Percentiles rank a stretch among this genome's conserved stretches.
Evolutionary conservation across 176 grass and related monocot species (phyloP).

Genomic region (Ensete glaucum): DNA sequence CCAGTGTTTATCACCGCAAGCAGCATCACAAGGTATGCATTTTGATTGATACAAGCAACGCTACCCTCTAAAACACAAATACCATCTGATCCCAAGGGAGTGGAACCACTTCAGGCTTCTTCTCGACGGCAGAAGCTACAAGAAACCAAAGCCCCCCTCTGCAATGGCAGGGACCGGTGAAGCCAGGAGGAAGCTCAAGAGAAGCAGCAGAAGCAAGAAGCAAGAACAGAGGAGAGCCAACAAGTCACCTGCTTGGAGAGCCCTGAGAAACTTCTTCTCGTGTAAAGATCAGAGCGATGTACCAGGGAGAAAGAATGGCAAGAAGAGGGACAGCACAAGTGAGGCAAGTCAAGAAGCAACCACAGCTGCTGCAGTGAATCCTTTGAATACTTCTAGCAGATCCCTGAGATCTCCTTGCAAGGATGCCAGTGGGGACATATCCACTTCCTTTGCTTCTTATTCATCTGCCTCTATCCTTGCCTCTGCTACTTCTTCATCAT

Average conservation of each 20-base stretch:
- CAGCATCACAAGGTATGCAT: no score
- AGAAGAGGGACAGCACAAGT: slow-evolving; percentile 35
- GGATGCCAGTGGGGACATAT: slow-evolving; percentile 24
- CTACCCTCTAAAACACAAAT: background rate
- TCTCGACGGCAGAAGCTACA: background rate
- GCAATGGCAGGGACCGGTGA: slow-evolving; percentile 13
- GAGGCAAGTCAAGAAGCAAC: background rate
- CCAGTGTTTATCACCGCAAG: no score
- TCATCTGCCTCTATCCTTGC: slow-evolving; percentile 23
- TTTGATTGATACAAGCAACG: no score
- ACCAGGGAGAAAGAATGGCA: slow-evolving; percentile 15
- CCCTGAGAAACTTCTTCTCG: slow-evolving; percentile 11
- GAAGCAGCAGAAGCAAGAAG: background rate
- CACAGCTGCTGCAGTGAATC: background rate
- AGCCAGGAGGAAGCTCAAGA: background rate
- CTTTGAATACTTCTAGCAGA: slow-evolving; percentile 12
- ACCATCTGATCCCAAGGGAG: background rate
- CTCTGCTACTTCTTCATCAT: background rate
- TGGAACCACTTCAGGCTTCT: background rate
- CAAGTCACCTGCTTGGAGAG: background rate
- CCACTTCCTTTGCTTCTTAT: slow-evolving; percentile 31
- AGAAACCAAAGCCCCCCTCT: background rate
- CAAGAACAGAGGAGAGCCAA: background rate
- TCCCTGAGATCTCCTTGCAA: slow-evolving; percentile 25
- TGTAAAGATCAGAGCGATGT: background rate